Evolutionary conservation across 2,329 filamentous ascomycete genomes (phyloP), one percentile per base, ranked within the genome.

Genomic region (Elsinoe ampelina): DNA sequence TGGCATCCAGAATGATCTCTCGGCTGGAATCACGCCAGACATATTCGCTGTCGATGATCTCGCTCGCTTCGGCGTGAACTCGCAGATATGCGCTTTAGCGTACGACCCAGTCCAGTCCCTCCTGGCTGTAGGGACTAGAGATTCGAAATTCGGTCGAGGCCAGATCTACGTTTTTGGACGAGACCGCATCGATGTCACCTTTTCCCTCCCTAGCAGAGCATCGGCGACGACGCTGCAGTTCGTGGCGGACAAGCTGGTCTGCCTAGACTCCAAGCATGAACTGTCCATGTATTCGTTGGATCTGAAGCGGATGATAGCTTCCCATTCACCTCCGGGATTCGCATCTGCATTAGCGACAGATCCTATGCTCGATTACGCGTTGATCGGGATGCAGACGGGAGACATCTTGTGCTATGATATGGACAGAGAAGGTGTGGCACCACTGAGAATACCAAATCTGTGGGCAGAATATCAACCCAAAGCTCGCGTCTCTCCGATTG

Each of bases 91-190:
- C 65, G 87, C 86, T 61, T 75, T 97, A 62, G 87, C 90, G 59
- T 97, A 95, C 74, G 91, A 97, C 63, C 91, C 93, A 1, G 80
- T 96, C 11, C 93, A 98, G 69, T 95, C 91, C 26, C 83, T 98
- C 58, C 79, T 98, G 54, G 93, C 93, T 41, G 82, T 97, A 61
- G 93, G 90, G 59, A 98, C 93, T 41, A 87, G 84, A 68, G 87
- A 95, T 72, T 89, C 86, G 62, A 84, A 87, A 66, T 95, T 88
- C 67, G 90, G 90, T 58, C 82, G 83, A 34, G 92, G 92, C 20
- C 85, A 91, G 68, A 87, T 98, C 68, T 95, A 95, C 71, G 75
- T 98, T 63, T 86, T 93, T 69, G 93, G 93, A 42, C 86, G 88
- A 69, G 81, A 80, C 58, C 83, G 93, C 59, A 86, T 97, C 54